These are phyloP conservation scores for Lactarius tabidus DNA, from an alignment of 768 basidiomycete species.

Conservation along the genomic window DNA sequence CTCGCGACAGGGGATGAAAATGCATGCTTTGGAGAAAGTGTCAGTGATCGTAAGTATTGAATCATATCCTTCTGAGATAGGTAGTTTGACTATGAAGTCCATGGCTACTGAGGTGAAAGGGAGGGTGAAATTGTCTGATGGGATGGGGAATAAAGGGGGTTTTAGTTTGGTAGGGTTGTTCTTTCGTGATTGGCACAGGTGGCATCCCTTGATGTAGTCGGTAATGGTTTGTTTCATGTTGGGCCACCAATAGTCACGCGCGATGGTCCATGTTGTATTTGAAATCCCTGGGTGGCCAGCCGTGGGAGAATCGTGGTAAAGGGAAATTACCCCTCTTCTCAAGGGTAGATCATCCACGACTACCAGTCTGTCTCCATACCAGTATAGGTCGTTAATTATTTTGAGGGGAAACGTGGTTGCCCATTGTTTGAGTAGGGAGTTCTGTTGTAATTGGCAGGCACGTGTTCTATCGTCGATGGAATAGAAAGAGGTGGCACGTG, in stretches of 20 bases:
- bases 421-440: neutral
- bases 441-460: neutral
- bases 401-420: neutral
- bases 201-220: too few relatives aligned
- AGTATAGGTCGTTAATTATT: neutral
- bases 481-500: fast-evolving
- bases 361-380: neutral
- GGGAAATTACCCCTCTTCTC: neutral
- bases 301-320: neutral
- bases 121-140: too few relatives aligned
- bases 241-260: neutral
- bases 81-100: too few relatives aligned
- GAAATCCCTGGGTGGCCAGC: neutral
- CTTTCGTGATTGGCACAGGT: too few relatives aligned
- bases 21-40: too few relatives aligned
- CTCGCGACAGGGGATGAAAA: too few relatives aligned
- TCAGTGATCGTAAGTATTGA: too few relatives aligned
- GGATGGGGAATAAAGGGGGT: too few relatives aligned
- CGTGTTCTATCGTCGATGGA: neutral
- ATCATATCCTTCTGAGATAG: too few relatives aligned
- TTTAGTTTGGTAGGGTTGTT: too few relatives aligned
- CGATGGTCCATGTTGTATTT: neutral
- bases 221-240: too few relatives aligned
- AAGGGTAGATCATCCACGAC: neutral
- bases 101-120: too few relatives aligned